These are phyloP conservation scores for Cryptococcus amylolentus DNA, from an alignment of 1,284 basidiomycete genomes.

Conservation along the genomic window DNA sequence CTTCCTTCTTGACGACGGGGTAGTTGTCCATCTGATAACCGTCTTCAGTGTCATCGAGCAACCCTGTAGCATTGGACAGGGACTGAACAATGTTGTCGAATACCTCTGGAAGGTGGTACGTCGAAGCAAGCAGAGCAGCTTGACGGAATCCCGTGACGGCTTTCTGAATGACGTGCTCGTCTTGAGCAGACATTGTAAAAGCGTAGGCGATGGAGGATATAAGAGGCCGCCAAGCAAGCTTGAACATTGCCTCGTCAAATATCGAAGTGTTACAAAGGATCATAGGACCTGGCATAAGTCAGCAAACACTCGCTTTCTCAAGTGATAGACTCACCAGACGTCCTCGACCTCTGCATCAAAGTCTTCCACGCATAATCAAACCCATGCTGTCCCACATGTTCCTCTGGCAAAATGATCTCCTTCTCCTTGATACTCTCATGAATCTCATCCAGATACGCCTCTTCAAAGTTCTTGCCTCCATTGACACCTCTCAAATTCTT, in stretches of 20 bases:
- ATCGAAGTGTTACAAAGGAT: conserved; percentile 71
- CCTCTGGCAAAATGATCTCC: conserved; percentile 97
- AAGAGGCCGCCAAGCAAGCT: conserved; percentile 81
- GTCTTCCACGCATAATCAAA: conserved; percentile 99
- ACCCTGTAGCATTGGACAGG: conserved; percentile 78
- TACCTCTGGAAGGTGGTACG: conserved; percentile 85
- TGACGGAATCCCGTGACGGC: conserved; percentile 93
- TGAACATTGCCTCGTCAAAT: conserved; percentile 94
- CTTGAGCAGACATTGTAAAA: conserved; percentile 85
- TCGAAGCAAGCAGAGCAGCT: conserved; percentile 87
- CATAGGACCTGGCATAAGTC: conserved; percentile 59
- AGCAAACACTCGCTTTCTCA: background rate
- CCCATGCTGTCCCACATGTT: conserved; percentile 92
- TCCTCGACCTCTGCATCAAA: conserved; percentile 73
- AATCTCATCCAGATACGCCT: conserved; percentile 78
- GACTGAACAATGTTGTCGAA: conserved; percentile 95
- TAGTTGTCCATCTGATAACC: conserved; percentile 71
- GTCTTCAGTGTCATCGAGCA: conserved; percentile 69
- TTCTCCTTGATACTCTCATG: conserved; percentile 91
- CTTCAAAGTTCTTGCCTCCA: conserved; percentile 74
- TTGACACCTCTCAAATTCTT: conserved; percentile 93
- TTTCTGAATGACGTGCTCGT: conserved; percentile 93
- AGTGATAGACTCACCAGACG: conserved; percentile 60
- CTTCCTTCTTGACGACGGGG: conserved; percentile 89
- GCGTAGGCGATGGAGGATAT: conserved; percentile 87